These are phyloP conservation scores for Torulaspora globosa DNA, from an alignment of 1,139 yeast species.

Conservation along the genomic window DNA sequence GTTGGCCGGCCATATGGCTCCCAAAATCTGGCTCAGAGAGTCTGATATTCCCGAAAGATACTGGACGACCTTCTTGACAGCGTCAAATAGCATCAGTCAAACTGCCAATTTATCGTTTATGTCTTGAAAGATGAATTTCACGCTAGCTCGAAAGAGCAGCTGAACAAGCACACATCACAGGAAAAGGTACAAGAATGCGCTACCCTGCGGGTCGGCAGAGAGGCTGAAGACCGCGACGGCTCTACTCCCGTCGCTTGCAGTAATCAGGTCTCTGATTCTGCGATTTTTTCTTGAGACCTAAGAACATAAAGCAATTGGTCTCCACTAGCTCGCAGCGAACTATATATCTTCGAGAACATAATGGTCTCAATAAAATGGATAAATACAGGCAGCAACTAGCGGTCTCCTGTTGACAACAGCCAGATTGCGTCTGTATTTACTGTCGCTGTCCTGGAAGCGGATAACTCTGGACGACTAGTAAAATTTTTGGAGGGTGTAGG, in stretches of 20 bases:
- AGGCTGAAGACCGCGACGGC: too few species aligned
- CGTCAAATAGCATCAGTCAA: too few species aligned
- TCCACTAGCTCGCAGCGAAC: neutral
- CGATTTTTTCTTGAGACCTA: neutral
- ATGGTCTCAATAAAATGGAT: neutral
- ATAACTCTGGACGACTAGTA: conserved; percentile 9
- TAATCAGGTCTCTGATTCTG: too few species aligned
- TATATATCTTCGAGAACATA: neutral
- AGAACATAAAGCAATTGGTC: neutral
- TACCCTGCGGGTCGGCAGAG: neutral
- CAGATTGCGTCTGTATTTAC: neutral
- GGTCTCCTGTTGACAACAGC: too few species aligned
- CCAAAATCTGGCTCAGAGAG: neutral
- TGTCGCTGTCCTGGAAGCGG: neutral
- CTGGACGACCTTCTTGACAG: too few species aligned
- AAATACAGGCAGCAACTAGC: neutral
- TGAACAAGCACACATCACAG: neutral
- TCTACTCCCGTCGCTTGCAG: too few species aligned
- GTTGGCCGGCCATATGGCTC: conserved; percentile 24
- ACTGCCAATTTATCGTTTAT: neutral
- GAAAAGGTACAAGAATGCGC: neutral
- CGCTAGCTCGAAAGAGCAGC: neutral
- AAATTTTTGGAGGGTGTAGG: conserved; percentile 8
- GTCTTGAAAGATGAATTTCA: neutral
- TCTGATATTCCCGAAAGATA: neutral